Conservation (phyloP, 2,329 filamentous ascomycete species). For the Huntiella savannae region DNA sequence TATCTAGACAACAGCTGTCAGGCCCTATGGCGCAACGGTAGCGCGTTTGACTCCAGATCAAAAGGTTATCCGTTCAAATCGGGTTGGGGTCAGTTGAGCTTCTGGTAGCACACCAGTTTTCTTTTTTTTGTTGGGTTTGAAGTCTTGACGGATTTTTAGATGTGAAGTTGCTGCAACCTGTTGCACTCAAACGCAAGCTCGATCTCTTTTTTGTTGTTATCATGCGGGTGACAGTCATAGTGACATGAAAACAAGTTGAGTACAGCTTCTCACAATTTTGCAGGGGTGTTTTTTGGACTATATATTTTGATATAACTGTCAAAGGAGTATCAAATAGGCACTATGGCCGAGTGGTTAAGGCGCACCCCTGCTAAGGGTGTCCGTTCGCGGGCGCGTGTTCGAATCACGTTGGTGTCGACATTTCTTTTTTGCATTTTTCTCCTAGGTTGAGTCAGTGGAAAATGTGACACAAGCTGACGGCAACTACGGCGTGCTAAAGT, state of each 20-base stretch:
- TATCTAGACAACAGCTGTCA: neutral
- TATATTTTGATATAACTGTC: neutral
- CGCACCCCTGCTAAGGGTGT: constrained; percentile 11
- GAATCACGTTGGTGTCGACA: constrained; percentile 12
- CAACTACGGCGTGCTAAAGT: no score
- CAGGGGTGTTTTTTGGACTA: neutral
- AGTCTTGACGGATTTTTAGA: no score
- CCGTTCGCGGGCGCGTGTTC: constrained; percentile 12
- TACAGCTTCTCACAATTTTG: no score
- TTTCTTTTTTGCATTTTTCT: constrained; percentile 2
- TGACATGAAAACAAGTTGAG: no score
- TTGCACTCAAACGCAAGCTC: neutral
- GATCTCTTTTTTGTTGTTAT: neutral
- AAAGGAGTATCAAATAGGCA: neutral
- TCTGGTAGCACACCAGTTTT: neutral
- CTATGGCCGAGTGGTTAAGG: constrained; percentile 12
- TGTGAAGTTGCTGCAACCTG: neutral
- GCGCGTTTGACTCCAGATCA: constrained; percentile 13
- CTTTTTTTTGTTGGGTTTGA: neutral
- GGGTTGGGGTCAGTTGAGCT: constrained; percentile 11
- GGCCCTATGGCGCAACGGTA: constrained; percentile 11
- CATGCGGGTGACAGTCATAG: neutral
- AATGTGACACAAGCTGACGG: no score
- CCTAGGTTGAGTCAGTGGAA: neutral
- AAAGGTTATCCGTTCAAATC: constrained; percentile 13